These are phyloP conservation scores for Fusarium bactridioides DNA, from an alignment of 2,329 filamentous ascomycete species.

Conservation along the genomic window DNA sequence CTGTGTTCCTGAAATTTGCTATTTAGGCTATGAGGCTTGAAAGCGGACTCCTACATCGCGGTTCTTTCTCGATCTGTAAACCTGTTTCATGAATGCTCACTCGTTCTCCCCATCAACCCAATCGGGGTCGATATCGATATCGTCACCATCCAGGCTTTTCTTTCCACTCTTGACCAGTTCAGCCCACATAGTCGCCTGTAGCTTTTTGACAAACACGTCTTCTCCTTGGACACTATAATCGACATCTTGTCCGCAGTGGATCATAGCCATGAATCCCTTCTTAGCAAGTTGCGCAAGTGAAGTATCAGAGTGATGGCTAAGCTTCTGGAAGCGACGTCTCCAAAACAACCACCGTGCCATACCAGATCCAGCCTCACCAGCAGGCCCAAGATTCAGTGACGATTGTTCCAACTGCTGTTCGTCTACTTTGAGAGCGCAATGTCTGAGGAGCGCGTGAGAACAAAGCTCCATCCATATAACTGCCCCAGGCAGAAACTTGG, in stretches of 20 bases:
- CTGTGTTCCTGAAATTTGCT: too few species aligned
- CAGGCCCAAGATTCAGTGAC: neutral
- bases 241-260: neutral
- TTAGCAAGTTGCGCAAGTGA: neutral
- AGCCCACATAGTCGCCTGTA: neutral
- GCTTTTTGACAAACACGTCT: neutral
- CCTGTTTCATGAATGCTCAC: neutral
- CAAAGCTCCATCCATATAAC: neutral
- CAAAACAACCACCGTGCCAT: neutral
- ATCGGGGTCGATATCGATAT: neutral
- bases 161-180: neutral
- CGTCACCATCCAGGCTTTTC: neutral
- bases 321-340: neutral
- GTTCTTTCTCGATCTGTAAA: too few species aligned
- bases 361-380: neutral
- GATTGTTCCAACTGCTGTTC: fast-evolving
- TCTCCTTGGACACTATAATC: neutral
- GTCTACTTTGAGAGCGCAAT: neutral
- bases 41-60: too few species aligned
- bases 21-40: too few species aligned
- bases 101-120: neutral
- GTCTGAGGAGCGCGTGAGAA: neutral
- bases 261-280: neutral
- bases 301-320: neutral
- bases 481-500: neutral